A percentile compares a stretch with the other conserved stretches of the same genome.
phyloP scores from a whole-genome alignment of 73 alveolate species.

The Stentor coeruleus region DNA sequence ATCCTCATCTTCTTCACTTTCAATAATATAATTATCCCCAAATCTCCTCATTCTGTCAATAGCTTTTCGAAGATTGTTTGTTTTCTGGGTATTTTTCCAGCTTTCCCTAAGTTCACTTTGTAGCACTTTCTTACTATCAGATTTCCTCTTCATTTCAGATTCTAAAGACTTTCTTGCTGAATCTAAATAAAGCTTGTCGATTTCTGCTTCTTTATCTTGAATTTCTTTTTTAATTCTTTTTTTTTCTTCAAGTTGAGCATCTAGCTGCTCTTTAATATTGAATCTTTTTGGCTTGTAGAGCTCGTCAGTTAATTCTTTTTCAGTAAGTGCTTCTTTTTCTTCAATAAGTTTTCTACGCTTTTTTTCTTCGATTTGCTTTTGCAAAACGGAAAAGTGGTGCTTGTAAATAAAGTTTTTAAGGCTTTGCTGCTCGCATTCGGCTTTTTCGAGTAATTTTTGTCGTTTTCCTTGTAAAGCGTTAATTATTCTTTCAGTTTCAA shows the following conservation, averaged over 20 bases:
- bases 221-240: neutral
- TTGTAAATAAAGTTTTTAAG: neutral
- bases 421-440: neutral
- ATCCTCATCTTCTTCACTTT: neutral
- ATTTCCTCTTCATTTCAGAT: neutral
- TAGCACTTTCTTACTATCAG: neutral
- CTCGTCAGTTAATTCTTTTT: neutral
- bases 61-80: neutral
- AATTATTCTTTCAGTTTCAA: neutral
- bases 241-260: neutral
- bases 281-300: neutral
- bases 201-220: neutral
- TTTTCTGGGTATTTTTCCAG: neutral
- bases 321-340: neutral
- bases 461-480: neutral
- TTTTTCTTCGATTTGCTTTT: constrained; percentile 4
- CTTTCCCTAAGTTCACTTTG: neutral
- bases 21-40: neutral
- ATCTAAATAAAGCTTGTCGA: neutral
- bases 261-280: neutral
- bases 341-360: neutral
- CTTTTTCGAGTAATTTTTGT: neutral
- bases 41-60: neutral
- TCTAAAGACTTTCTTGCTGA: neutral
- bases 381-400: neutral